Evolutionary conservation across 257 asterid genomes (phyloP).

Genomic region (Linderniella brevidens): DNA sequence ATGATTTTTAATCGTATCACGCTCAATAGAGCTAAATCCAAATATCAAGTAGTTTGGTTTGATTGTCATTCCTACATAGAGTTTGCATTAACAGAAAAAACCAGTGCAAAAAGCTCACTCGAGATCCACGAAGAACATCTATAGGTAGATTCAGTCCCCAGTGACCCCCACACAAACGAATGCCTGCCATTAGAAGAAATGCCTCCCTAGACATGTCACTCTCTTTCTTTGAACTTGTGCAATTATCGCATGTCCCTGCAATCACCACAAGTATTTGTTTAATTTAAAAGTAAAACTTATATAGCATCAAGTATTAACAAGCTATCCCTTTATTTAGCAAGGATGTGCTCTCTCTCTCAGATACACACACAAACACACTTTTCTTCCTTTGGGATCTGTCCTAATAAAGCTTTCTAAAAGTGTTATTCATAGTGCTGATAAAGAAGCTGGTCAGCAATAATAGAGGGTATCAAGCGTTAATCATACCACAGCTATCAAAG

Average conservation of each 20-base stretch:
- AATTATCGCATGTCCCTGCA: conserved; percentile 87
- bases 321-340: too few species aligned
- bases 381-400: too few species aligned
- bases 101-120: conserved; percentile 37
- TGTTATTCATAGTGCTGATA: too few species aligned
- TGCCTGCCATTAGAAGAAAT: conserved; percentile 78
- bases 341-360: background rate
- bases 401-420: too few species aligned
- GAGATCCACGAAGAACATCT: conserved; percentile 93
- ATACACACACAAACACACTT: too few species aligned
- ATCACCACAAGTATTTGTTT: conserved; percentile 8
- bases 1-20: too few species aligned
- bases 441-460: conserved; percentile 4
- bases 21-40: too few species aligned
- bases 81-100: conserved; percentile 2
- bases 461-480: conserved; percentile 7
- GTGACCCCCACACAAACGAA: conserved; percentile 63
- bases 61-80: background rate
- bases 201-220: conserved; percentile 79
- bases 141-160: conserved; percentile 91
- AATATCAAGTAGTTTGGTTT: background rate
- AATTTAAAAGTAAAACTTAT: conserved; percentile 1
- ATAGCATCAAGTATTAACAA: too few species aligned
- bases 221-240: conserved; percentile 59
- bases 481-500: conserved; percentile 49